Evolutionary conservation across 257 asterid genomes (phyloP), one percentile per base, ranked within the genome.

Genomic region (Salvia splendens): DNA sequence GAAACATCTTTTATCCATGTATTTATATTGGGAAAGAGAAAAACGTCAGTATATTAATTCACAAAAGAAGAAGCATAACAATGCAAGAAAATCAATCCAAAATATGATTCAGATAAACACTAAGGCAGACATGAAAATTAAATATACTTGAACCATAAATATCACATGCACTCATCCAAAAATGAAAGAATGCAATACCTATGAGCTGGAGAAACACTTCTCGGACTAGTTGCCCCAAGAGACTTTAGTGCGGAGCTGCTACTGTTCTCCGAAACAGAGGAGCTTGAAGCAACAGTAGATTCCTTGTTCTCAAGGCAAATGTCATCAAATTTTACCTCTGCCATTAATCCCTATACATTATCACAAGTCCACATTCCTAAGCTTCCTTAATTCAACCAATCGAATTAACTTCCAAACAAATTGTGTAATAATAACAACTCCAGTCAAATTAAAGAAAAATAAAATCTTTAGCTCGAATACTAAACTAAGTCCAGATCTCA

Each of bases 261-360:
- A 76, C 95, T 85, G 75, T 84, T 84, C 77, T 94, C 97, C 17
- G 97, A 93, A 84, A 84, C 84, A 24, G 97, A 88, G 20, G 97
- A 91, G 87, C 92, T 85, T 5, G 95, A 91, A 59, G 83, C 87
- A 76, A 85, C 92, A 36, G 77, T 80, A 6, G 83, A 77, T 73
- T 86, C 93, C 88, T 82, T 94, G 74, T 82, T 85, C 87, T 82
- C 93, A 41, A 69, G 70, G 75, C 79, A 84, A 64, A 56, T 70
- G 8, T 79, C 87, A 53, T 80, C 96, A 30, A 71, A 67, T 77
- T 87, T 81, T 81, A 80, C 77, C 73, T 84, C 93, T 16, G 67
- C 89, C 98, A 94, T 91, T 70, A 76, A 64, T 70, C 68, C 75
- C 81, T 79, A 71, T 54, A 70, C 68, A 63, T 59, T 57, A 83